Percentiles rank a stretch among this genome's conserved stretches.
These are phyloP conservation scores for Lathyrus aphaca DNA, from an alignment of 306 rosid species.

Conservation along the genomic window DNA sequence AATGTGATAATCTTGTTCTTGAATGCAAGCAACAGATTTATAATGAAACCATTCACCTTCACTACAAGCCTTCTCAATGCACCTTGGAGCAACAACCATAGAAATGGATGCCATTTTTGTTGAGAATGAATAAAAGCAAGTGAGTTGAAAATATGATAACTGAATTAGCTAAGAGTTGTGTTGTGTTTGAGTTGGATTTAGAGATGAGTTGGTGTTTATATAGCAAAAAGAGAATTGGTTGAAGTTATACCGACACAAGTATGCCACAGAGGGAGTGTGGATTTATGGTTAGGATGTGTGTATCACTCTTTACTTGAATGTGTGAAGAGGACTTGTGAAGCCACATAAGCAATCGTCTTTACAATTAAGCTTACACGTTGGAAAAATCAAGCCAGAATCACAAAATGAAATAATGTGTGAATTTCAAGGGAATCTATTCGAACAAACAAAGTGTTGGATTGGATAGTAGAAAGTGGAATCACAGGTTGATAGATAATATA, in stretches of 20 bases:
- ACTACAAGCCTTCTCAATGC: neutral
- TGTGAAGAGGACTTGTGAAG: neutral
- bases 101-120: neutral
- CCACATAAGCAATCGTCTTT: neutral
- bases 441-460: no score
- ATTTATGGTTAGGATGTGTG: neutral
- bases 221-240: neutral
- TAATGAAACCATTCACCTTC: neutral
- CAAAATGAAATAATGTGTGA: no score
- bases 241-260: slow-evolving; percentile 7
- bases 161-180: neutral
- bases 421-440: no score
- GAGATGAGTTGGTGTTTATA: slow-evolving; percentile 4
- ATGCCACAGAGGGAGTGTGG: neutral
- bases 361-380: neutral
- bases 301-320: neutral
- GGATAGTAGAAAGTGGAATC: no score
- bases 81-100: neutral
- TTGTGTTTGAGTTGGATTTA: neutral
- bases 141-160: neutral
- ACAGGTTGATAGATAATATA: no score
- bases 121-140: neutral
- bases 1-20: neutral
- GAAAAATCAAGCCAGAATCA: neutral
- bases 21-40: neutral